Percentiles rank a stretch among this genome's conserved stretches.
Evolutionary conservation across 2,329 filamentous ascomycete genomes (phyloP).

Genomic region (Westerdykella sp.): DNA sequence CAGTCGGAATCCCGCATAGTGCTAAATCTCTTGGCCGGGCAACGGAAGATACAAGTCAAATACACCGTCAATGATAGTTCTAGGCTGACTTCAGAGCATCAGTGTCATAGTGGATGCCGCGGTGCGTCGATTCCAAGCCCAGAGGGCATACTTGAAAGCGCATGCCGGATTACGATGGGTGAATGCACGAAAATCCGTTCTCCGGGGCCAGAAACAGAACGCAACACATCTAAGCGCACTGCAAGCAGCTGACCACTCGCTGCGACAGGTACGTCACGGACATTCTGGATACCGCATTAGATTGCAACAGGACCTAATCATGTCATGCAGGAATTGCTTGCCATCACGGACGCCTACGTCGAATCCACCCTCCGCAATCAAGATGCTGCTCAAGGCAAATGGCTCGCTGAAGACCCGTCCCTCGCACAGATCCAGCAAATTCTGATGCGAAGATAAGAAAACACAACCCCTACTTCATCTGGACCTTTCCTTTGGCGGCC

Average conservation of each 20-base stretch:
- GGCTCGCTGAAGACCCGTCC: constrained; percentile 56
- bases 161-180: constrained; percentile 55
- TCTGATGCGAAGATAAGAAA: constrained; percentile 23
- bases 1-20: neutral
- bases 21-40: neutral
- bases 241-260: constrained; percentile 43
- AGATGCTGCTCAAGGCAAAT: constrained; percentile 53
- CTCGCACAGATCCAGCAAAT: constrained; percentile 45
- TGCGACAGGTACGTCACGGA: constrained; percentile 43
- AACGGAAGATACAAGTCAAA: neutral
- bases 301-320: neutral
- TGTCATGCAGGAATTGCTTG: constrained; percentile 47
- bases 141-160: constrained; percentile 55
- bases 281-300: neutral
- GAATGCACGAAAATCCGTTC: constrained; percentile 46
- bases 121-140: constrained; percentile 55
- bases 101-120: constrained; percentile 57
- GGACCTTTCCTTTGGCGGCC: neutral
- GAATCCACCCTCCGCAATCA: constrained; percentile 50
- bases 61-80: neutral
- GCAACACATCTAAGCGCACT: constrained; percentile 45
- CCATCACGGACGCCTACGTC: constrained; percentile 53
- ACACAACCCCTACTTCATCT: neutral
- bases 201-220: constrained; percentile 47
- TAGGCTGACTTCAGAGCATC: constrained; percentile 16